Conservation (phyloP, 495 filamentous ascomycete genomes). For the Xanthoparmelia taractica region DNA sequence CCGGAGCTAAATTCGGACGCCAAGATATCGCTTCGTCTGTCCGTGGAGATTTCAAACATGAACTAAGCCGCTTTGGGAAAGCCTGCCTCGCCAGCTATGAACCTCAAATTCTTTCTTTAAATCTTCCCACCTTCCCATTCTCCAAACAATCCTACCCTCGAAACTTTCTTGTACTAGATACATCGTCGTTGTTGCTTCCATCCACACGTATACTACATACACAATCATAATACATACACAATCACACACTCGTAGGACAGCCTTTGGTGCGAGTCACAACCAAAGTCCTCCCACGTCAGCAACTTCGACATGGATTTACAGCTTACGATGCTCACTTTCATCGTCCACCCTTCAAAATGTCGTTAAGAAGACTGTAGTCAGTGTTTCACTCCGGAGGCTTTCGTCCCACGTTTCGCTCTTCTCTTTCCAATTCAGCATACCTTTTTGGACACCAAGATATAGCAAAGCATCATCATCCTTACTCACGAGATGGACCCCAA, state of each 20-base stretch:
- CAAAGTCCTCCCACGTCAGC: neutral
- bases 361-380: neutral
- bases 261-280: neutral
- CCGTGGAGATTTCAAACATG: neutral
- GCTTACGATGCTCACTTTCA: slow-evolving; percentile 4
- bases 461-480: neutral
- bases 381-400: neutral
- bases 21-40: neutral
- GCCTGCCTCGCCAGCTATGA: neutral
- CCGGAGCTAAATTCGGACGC: neutral
- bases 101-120: neutral
- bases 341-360: slow-evolving; percentile 5
- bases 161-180: neutral
- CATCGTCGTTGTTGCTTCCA: neutral
- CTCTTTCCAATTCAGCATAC: neutral
- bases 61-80: neutral
- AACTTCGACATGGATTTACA: slow-evolving; percentile 9
- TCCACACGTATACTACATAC: neutral
- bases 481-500: slow-evolving; percentile 14
- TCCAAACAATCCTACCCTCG: neutral
- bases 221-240: neutral
- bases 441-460: neutral
- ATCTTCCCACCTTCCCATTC: neutral
- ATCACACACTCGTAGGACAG: neutral
- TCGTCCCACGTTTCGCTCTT: neutral